phyloP scores from a whole-genome alignment of 176 grass and related monocot species.

The Thinopyrum elongatum region DNA sequence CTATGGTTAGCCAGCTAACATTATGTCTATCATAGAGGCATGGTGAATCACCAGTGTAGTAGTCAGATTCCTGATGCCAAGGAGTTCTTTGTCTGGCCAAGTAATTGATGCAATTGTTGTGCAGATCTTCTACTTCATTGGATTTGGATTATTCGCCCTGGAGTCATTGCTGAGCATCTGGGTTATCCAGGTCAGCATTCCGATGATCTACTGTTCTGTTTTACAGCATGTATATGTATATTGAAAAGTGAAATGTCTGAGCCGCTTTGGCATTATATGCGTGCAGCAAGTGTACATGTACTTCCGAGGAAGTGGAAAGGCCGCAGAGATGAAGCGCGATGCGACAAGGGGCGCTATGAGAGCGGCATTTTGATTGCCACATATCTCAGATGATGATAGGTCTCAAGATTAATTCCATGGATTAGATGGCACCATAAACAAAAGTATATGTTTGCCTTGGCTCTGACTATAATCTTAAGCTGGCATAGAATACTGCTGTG shows the following conservation, averaged over 20 bases:
- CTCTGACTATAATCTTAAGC: constrained; percentile 24
- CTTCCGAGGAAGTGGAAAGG: constrained; percentile 93
- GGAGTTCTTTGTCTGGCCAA: constrained; percentile 3
- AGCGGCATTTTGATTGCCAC: constrained; percentile 61
- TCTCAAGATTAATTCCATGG: neutral
- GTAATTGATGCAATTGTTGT: constrained; percentile 27
- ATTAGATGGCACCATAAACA: constrained; percentile 22
- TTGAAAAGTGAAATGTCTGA: constrained; percentile 12
- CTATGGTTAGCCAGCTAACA: neutral
- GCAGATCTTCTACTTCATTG: constrained; percentile 96
- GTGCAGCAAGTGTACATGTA: constrained; percentile 97
- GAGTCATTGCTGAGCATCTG: constrained; percentile 91
- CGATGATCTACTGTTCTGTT: neutral
- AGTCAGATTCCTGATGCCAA: neutral
- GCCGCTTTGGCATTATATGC: constrained; percentile 3
- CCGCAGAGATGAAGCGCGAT: constrained; percentile 77
- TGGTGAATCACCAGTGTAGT: neutral
- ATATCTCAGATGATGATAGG: constrained; percentile 27
- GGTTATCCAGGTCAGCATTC: constrained; percentile 87
- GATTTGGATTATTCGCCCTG: constrained; percentile 87
- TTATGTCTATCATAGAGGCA: neutral
- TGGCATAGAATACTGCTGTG: constrained; percentile 27
- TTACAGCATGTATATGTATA: neutral
- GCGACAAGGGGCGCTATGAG: constrained; percentile 74
- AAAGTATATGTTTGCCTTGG: constrained; percentile 19